Base-by-base conservation (phyloP, 768 basidiomycete species). In the Pisolithus marmoratus region DNA sequence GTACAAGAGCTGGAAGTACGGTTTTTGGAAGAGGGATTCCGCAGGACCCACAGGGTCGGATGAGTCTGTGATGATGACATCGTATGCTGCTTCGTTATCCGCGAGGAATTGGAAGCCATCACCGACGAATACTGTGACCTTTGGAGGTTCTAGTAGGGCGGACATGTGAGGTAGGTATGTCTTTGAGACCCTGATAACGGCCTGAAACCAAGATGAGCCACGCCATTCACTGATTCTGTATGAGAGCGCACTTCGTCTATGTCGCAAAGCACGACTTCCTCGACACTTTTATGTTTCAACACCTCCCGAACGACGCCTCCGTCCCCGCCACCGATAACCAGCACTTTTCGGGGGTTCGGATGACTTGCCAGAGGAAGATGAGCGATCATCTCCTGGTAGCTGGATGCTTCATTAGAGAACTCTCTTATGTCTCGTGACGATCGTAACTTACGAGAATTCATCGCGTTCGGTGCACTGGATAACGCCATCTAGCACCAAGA, bases 321-420 rank as follows among this genome's bases (percentile, higher is more conserved):
- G 68, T 99, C 96, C 27, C 96, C 96, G 46, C 95, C 96, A 46
- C 96, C 96, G 54, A 99, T 94, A 52, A 99, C 96, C 31, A 99
- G 84, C 17, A 98, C 95, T 62, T 87, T 85, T 72, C 89, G 87
- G 1, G 95, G 96, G 75, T 96, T 89, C 22, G 96, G 95, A 71
- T 99, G 96, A 54, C 85, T 92, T 12, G 91, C 85, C 56, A 98
- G 78, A n/a, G 96, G 96, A 49, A 99, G 73, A 72, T 98, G 95
- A 5, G 95, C 80, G 63, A 99, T 98, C 95, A 98, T 96, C 74
- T 99, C 95, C 64, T 97, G 94, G 71, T 98, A 97, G 11, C 93
- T 96, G 61, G 41, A 44, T 22, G n/a, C 27, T 29, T 42, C 20
- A 31, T 43, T 29, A 9, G 31, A 17, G 19, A 7, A 31, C 23